Conservation (phyloP, 1,139 yeast genomes). For the Taiozyma onychis region DNA sequence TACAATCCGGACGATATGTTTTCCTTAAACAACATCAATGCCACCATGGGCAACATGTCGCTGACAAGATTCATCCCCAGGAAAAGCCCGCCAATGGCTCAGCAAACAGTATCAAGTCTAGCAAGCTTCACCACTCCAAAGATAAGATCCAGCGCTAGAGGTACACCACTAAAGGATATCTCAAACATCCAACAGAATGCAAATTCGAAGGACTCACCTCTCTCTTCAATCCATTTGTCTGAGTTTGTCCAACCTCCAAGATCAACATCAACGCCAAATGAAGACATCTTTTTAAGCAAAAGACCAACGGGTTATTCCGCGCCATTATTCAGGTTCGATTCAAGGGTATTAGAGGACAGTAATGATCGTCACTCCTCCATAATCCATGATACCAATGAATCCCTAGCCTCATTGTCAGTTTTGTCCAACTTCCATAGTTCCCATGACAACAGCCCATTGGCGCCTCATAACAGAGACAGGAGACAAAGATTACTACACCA, state of each 20-base stretch:
- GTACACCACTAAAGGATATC: neutral
- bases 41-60: neutral
- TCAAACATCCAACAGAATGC: neutral
- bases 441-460: constrained; percentile 6
- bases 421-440: neutral
- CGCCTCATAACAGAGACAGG: neutral
- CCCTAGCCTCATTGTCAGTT: neutral
- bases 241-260: constrained; percentile 32
- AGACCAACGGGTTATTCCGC: constrained; percentile 11
- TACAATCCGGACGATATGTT: constrained; percentile 7
- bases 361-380: neutral
- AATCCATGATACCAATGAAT: constrained; percentile 1
- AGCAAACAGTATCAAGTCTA: neutral
- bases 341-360: constrained; percentile 2
- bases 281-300: neutral
- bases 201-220: constrained; percentile 1
- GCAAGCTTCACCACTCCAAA: neutral
- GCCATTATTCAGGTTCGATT: constrained; percentile 15
- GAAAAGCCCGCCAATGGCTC: neutral
- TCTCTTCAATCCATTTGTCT: constrained; percentile 26
- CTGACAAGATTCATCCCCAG: neutral
- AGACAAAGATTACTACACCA: neutral
- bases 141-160: neutral
- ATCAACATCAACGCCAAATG: constrained; percentile 31
- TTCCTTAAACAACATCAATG: constrained; percentile 6